These are phyloP conservation scores for Neurospora sp. DNA, from an alignment of 495 filamentous ascomycete species.

Conservation along the genomic window DNA sequence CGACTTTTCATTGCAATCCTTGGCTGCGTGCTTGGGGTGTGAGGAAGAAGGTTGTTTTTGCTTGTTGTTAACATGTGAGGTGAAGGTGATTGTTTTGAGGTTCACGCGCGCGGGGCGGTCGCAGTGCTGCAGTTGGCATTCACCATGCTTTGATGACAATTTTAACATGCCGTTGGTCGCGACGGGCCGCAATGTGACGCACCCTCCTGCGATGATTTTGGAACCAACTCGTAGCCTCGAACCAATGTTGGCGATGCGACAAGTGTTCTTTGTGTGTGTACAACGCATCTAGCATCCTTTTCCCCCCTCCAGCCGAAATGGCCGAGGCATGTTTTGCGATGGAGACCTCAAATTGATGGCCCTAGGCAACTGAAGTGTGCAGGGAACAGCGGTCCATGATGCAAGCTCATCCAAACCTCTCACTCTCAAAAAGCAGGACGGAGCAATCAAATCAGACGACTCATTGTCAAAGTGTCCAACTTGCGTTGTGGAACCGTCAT, in stretches of 20 bases:
- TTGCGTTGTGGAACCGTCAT: neutral
- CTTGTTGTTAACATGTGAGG: neutral
- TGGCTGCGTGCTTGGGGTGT: constrained; percentile 45
- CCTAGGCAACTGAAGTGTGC: neutral
- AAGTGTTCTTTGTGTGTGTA: neutral
- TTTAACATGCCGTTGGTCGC: neutral
- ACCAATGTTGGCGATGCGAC: neutral
- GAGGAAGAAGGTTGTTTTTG: constrained; percentile 44
- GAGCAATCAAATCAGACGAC: neutral
- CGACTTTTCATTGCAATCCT: constrained; percentile 37
- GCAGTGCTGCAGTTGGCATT: neutral
- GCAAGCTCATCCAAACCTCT: neutral
- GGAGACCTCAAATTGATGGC: neutral
- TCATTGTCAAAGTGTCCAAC: neutral
- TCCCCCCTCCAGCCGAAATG: neutral
- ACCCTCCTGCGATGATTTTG: neutral
- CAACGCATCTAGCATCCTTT: neutral
- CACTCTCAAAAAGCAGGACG: neutral
- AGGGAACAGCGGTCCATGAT: neutral
- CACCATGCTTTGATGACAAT: neutral
- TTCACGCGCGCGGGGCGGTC: neutral
- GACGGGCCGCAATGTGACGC: neutral
- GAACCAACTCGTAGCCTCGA: neutral
- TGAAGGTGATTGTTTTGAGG: neutral
- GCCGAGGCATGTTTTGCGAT: neutral